These are phyloP conservation scores for Pseudogymnoascus verrucosus DNA, from an alignment of 2,329 filamentous ascomycete species.

Conservation along the genomic window DNA sequence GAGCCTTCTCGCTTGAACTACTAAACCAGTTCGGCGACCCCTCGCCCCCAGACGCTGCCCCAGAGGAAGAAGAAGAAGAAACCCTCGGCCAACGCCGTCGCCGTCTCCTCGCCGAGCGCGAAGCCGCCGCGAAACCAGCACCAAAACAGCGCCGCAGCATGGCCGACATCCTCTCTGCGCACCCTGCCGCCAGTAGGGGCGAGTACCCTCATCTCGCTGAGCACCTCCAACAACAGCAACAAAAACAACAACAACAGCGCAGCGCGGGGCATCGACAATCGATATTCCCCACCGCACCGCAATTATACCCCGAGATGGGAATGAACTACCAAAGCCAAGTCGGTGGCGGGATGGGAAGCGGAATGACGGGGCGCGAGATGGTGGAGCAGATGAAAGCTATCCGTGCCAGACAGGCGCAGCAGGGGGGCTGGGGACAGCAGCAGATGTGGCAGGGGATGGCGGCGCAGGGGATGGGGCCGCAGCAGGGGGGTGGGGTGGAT, in stretches of 20 bases:
- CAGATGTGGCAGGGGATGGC: conserved; percentile 19
- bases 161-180: conserved; percentile 40
- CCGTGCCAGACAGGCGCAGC: conserved; percentile 15
- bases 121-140: conserved; percentile 32
- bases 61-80: conserved; percentile 53
- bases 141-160: conserved; percentile 34
- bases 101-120: conserved; percentile 60
- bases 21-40: conserved; percentile 54
- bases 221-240: not conserved
- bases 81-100: conserved; percentile 71
- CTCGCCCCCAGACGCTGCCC: conserved; percentile 23
- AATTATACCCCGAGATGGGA: not conserved
- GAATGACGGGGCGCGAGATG: conserved; percentile 17
- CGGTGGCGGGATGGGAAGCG: not conserved
- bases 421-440: not conserved
- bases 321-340: not conserved
- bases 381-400: conserved; percentile 15
- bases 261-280: not conserved
- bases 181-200: conserved; percentile 33
- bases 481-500: conserved; percentile 26
- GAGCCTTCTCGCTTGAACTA: conserved; percentile 61
- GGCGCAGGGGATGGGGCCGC: conserved; percentile 17
- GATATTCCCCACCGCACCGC: not conserved
- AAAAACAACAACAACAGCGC: not conserved
- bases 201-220: not conserved